Base-by-base conservation (phyloP, 148 eudicot species). In the Rheum nobile region DNA sequence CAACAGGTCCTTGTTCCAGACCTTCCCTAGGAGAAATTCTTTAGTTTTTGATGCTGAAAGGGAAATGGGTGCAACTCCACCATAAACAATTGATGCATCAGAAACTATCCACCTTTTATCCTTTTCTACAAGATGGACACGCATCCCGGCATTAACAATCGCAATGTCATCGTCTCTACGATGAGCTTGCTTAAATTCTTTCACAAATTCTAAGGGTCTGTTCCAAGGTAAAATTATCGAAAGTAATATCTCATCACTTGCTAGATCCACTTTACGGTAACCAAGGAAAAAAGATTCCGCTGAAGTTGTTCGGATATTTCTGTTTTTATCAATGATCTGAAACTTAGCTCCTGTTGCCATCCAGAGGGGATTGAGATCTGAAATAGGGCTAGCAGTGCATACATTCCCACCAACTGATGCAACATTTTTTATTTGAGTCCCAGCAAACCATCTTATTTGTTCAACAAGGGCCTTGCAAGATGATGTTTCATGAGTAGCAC, bases 141-240 rank as follows among this genome's bases (percentile, higher is more conserved):
- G 92, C 92, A 96, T 90, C 73, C 96, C 99, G 73, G 96, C 91
- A 86, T 96, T 96, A 71, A 96, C 99, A 44, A 96, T 82, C 54
- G 99, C 99, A 77, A 96, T 92, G 79, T 96, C 99, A 84, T 96
- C 99, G 55, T 96, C 99, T 81, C 96, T 86, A 70, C 99, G 88
- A 78, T 96, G 99, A 75, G 99, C 94, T 83, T 96, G 99, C 85
- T 96, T 96, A 75, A 92, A 92, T 74, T 92, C 99, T 77, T 88
- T 92, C 71, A 96, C 99, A 71, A 82, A 87, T 79, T 96, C 99
- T 75, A 75, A 88, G 22, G 81, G 83, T 47, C 80, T 79, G 67
- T 89, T 92, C 97, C 97, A 96, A 67, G 99, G 99, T 69, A 96
- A 83, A 80, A 84, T 84, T 28, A 96, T 77, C 1, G 97, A 96